Evolutionary conservation across 2,329 filamentous ascomycete species (phyloP), one percentile per base, ranked within the genome.

Genomic region (Colletotrichum horii): DNA sequence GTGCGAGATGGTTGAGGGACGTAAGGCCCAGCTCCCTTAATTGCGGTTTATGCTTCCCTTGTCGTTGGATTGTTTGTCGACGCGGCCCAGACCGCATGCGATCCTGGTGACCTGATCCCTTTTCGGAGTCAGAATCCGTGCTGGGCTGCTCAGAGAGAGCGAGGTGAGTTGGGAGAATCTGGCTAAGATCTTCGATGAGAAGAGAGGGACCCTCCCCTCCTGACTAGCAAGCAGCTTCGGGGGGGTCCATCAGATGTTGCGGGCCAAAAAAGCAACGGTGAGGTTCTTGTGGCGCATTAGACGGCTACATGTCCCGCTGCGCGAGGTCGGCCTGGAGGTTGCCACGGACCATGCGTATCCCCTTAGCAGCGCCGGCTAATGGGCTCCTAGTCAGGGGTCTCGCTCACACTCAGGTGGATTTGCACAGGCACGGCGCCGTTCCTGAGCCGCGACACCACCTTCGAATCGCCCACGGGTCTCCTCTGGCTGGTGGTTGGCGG

Each of bases 311-410:
- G 19, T 61, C 8, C 24, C 28, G 58, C 58, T 14, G 58, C 43
- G 43, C 43, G 43, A 52, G 43, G 43, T 52, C 43, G 43, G 43
- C 58, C 26, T 61, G 19, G 58, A 32, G 16, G 16, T n/a, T 61
- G 58, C 22, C 22, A 16, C 7, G 32, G 14, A 24, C 28, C 6
- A 12, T 8, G 30, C 16, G 74, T 76, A 65, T 26, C 15, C 52
- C 28, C 26, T 56, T 65, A 76, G 66, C 70, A 43, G 64, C 26
- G 30, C 64, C 66, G 62, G 55, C 62, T 73, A 38, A 72, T 48
- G 32, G 38, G 22, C 55, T 52, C 32, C 16, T 76, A 74, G 74
- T 74, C 74, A 76, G 74, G 74, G 74, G 74, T 73, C 38, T 58
- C 43, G 7, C 24, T 61, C 66, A 26, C 24, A 62, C 68, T 36